Percentiles rank a stretch among this genome's conserved stretches.
Conservation (phyloP, 163 green algal species). For the Coccomyxa subellipsoidea region DNA sequence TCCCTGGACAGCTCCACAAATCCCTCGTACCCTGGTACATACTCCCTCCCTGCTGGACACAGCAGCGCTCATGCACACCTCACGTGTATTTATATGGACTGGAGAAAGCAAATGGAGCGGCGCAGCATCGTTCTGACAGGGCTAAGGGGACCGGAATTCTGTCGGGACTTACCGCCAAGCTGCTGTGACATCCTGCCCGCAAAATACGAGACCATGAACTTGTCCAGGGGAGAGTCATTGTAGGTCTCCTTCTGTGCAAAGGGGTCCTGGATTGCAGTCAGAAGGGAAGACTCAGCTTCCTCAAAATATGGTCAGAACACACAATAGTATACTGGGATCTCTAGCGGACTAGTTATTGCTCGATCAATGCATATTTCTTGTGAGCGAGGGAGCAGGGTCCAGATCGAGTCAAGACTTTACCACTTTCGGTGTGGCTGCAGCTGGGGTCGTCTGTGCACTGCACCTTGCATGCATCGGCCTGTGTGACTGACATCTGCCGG, state of each 20-base stretch:
- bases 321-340: no score
- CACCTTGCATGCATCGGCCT: neutral
- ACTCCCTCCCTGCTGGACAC: slow-evolving; percentile 8
- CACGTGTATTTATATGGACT: no score
- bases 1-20: slow-evolving; percentile 50
- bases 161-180: slow-evolving; percentile 44
- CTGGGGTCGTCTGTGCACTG: neutral
- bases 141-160: no score
- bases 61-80: neutral
- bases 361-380: no score
- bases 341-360: no score
- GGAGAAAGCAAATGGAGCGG: no score
- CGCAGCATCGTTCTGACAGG: no score
- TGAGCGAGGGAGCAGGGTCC: neutral
- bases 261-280: slow-evolving; percentile 27
- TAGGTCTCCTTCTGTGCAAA: slow-evolving; percentile 48
- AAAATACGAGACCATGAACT: slow-evolving; percentile 38
- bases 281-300: neutral
- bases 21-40: slow-evolving; percentile 38
- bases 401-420: neutral
- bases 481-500: neutral
- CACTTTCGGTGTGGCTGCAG: neutral
- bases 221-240: slow-evolving; percentile 35
- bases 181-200: slow-evolving; percentile 40
- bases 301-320: neutral